Base-by-base conservation (phyloP, 75 land plant species). In the Ceratopteris richardii region DNA sequence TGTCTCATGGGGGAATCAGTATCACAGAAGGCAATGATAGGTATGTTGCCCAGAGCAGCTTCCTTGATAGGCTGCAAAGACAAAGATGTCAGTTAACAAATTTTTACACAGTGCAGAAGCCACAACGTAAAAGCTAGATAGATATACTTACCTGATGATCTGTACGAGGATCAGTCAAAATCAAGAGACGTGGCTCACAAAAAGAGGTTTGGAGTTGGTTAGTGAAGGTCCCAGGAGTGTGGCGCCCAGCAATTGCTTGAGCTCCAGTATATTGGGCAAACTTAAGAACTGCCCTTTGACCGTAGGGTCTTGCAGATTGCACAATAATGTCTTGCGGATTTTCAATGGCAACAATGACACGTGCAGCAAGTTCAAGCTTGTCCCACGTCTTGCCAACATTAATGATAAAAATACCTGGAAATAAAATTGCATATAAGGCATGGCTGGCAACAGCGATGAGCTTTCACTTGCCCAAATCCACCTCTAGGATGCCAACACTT, bases 291-390 rank as follows among this genome's bases (percentile, higher is more conserved):
- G 90, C 90, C 18, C 90, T 57, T 67, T 86, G 90, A 39, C 90
- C 90, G 74, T 86, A 86, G 5, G 90, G 90, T 66, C 90, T 86
- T 12, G 90, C 90, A 69, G 94, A 88, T 50, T 88, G 94, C 1
- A 88, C 94, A 67, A 88, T 88, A 23, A 88, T 88, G 51, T 88
- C 94, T 66, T 85, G 80, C 0, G 94, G 94, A 57, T 88, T 82
- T 66, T 88, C 94, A 37, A 88, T 82, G 4, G 81, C 90, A 68
- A 82, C 83, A 54, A 82, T 80, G n/a, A 77, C 83, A 39, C 91
- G 67, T 0, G 87, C 87, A 0, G 87, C 87, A 33, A 84, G 22
- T 60, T 63, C 62, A 14, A 86, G 80, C 56, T 86, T 86, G 51
- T 85, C 90, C 85, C 82, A 88, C 0, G 93, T 88, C 54, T 88